Evolutionary conservation across 1,284 basidiomycete genomes (phyloP).

Genomic region (Xanthoconium separans): DNA sequence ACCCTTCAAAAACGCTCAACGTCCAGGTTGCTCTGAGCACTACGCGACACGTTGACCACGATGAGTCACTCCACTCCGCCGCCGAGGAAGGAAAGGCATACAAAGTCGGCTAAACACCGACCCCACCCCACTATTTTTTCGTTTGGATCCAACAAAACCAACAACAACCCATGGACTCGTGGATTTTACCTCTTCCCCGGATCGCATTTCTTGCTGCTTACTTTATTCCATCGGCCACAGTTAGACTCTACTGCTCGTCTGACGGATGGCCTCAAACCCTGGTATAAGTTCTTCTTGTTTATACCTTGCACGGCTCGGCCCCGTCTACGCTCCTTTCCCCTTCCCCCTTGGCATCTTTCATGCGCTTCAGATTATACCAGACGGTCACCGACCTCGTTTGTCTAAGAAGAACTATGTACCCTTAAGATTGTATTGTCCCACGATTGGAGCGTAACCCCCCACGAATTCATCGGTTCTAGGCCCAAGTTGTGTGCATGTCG

Average conservation of each 20-base stretch:
- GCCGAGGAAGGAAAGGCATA: slow-evolving; percentile 4
- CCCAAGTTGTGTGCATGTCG: too few species aligned
- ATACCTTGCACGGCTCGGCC: background rate
- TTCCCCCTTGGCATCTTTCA: background rate
- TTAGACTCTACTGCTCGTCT: background rate
- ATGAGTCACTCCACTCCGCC: background rate
- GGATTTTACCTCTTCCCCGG: too few species aligned
- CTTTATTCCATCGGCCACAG: background rate
- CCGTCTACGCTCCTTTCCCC: background rate
- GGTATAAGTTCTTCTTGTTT: background rate
- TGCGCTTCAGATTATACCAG: background rate
- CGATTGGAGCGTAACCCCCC: background rate
- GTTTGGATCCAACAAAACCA: background rate
- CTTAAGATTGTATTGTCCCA: background rate
- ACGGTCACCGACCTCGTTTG: background rate
- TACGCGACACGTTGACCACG: background rate
- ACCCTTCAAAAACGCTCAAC: slow-evolving; percentile 2
- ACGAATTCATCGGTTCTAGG: too few species aligned
- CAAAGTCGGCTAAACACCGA: slow-evolving; percentile 8
- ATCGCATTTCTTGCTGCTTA: background rate
- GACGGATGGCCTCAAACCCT: background rate
- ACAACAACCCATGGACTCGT: background rate
- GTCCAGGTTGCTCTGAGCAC: slow-evolving; percentile 18
- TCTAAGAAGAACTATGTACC: background rate
- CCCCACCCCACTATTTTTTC: background rate